These are phyloP conservation scores for Zalaria obscura DNA, from an alignment of 2,329 filamentous ascomycete genomes.

Conservation along the genomic window DNA sequence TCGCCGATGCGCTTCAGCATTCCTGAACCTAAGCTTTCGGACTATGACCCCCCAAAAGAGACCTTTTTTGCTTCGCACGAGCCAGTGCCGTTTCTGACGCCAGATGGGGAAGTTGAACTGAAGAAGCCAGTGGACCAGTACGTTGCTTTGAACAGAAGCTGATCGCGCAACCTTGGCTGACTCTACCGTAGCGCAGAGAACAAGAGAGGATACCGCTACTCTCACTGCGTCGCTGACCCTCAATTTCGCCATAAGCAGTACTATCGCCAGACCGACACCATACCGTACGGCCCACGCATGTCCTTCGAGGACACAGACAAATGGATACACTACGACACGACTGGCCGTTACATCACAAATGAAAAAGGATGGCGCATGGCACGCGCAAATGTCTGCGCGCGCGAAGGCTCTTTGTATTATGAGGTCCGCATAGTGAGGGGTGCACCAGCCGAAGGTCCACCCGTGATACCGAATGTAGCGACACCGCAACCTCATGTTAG, in stretches of 20 bases:
- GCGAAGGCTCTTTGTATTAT: conserved; percentile 86
- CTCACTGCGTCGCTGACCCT: conserved; percentile 80
- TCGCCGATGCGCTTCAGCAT: conserved; percentile 37
- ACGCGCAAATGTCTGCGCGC: conserved; percentile 75
- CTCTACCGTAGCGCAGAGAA: conserved; percentile 36
- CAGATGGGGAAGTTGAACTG: conserved; percentile 26
- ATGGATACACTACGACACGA: conserved; percentile 62
- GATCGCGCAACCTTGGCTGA: not conserved
- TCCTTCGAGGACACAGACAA: conserved; percentile 86
- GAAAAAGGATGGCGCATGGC: conserved; percentile 88
- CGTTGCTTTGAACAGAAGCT: too few relatives aligned
- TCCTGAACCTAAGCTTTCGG: conserved; percentile 29
- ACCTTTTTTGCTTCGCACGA: conserved; percentile 33
- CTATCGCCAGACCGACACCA: conserved; percentile 77
- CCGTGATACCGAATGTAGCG: conserved; percentile 14
- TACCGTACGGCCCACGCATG: conserved; percentile 70
- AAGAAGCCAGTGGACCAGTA: conserved; percentile 33
- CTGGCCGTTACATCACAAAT: conserved; percentile 67
- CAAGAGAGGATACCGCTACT: conserved; percentile 68
- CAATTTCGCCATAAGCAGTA: conserved; percentile 74
- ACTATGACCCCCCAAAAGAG: conserved; percentile 35
- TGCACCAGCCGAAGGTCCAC: conserved; percentile 33
- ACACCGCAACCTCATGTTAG: conserved; percentile 50
- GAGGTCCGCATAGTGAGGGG: conserved; percentile 83
- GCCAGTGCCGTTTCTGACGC: conserved; percentile 27